Evolutionary conservation across 2,329 filamentous ascomycete species (phyloP), one percentile per base, ranked within the genome.

Genomic region (Hysterium pulicare): DNA sequence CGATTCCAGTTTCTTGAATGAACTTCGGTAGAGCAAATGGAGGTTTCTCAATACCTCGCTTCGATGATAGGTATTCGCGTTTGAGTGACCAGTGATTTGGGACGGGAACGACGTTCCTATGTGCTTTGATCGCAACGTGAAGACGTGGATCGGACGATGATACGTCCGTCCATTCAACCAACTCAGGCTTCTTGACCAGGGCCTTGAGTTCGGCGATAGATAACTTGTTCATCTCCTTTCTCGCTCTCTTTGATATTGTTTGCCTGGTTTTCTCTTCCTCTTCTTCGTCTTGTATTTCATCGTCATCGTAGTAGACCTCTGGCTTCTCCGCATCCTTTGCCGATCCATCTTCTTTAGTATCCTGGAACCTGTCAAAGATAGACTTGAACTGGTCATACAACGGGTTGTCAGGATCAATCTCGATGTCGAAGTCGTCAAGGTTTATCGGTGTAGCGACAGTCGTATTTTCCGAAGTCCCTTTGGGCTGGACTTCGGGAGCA

Each of bases 121-220:
- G 87, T 3, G 88, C 86, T 69, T 97, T 98, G 73, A 98, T 90
- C 60, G 95, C 87, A 20, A 97, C 88, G 9, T 98, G 79, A 33
- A 97, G 74, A 42, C 85, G 81, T 11, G 93, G 93, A 63, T 98
- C 90, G 20, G 87, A 82, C 1, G 93, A 90, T 13, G 89, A 94
- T 10, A 88, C 87, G 63, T 98, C 93, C 41, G 94, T 93, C 93
- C 93, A 97, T 60, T 98, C 93, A 5, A 98, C 91, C 8, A 95
- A 82, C 67, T 98, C 93, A 2, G 93, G 93, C 54, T 90, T 91
- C 57, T 78, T 80, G 46, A 96, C 93, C 42, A 95, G 72, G 5
- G 91, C 88, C 71, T 98, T 98, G 50, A 98, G 79, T 69, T 97
- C 90, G 37, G 93, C 93, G 46, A 98, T 88, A 5, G 91, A 95